Percentiles rank a stretch among this genome's conserved stretches.
phyloP scores from a whole-genome alignment of 306 rosid genomes.

The Rosa lucieae region DNA sequence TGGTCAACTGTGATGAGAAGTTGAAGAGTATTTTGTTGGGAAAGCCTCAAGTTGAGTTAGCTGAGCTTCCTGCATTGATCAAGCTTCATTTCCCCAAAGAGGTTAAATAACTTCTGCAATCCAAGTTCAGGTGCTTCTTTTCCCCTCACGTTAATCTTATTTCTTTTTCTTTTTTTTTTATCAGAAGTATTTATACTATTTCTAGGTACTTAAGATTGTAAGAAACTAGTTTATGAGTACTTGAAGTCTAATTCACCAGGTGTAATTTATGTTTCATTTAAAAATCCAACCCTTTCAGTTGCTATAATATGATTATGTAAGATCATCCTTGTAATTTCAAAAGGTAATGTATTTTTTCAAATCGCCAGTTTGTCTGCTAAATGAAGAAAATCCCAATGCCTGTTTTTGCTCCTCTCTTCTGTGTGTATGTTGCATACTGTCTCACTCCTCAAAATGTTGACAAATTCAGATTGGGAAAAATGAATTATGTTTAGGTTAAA shows the following conservation, averaged over 20 bases:
- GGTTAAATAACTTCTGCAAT: constrained; percentile 42
- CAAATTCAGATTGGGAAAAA: neutral
- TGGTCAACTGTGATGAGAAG: constrained; percentile 83
- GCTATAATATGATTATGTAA: neutral
- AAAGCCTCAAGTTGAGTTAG: constrained; percentile 70
- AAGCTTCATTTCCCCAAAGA: constrained; percentile 90
- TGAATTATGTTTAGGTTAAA: neutral
- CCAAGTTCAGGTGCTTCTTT: constrained; percentile 20
- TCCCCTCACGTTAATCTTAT: neutral
- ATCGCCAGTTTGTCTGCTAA: neutral
- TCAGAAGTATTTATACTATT: constrained; percentile 21
- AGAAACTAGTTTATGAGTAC: neutral
- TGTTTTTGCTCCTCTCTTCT: neutral
- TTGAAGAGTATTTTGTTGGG: constrained; percentile 69
- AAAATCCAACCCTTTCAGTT: neutral
- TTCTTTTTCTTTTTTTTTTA: neutral
- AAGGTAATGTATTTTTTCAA: neutral
- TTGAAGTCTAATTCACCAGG: neutral
- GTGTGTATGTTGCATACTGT: neutral
- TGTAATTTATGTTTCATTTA: neutral
- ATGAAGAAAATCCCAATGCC: neutral
- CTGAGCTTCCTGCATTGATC: constrained; percentile 82
- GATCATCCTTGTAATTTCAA: neutral
- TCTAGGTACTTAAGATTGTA: constrained; percentile 34
- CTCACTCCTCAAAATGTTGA: neutral